phyloP scores from a whole-genome alignment of 2,329 filamentous ascomycete species.

The Ascosphaera aggregata region DNA sequence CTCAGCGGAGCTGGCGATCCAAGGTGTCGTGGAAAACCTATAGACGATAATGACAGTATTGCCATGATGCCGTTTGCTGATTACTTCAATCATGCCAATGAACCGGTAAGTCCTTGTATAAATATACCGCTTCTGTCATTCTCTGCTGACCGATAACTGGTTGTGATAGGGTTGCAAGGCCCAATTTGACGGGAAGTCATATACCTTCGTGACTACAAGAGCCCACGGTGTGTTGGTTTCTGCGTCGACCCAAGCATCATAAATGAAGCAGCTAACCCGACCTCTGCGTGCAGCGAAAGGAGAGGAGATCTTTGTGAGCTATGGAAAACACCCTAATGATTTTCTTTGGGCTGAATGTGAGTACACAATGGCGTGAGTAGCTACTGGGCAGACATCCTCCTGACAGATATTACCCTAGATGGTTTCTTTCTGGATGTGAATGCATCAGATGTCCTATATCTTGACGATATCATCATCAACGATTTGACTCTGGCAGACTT shows the following conservation, averaged over 20 bases:
- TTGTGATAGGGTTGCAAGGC: constrained; percentile 14
- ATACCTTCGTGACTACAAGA: constrained; percentile 14
- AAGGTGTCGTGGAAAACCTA: background rate
- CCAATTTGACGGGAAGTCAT: constrained; percentile 14
- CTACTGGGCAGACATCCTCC: background rate
- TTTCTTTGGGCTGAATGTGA: constrained; percentile 21
- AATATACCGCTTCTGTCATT: background rate
- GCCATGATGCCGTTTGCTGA: constrained; percentile 23
- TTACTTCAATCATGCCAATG: constrained; percentile 24
- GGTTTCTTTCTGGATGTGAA: constrained; percentile 20
- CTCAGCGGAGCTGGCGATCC: constrained; percentile 10
- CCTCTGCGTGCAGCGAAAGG: constrained; percentile 11
- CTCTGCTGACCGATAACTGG: background rate
- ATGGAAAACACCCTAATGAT: constrained; percentile 21
- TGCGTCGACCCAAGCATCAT: background rate
- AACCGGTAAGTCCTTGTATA: constrained; percentile 5
- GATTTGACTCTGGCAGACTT: constrained; percentile 11
- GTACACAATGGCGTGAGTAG: constrained; percentile 2
- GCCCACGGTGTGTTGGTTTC: constrained; percentile 10
- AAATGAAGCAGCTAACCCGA: background rate
- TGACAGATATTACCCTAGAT: constrained; percentile 10
- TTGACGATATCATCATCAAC: constrained; percentile 19
- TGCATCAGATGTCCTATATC: constrained; percentile 16
- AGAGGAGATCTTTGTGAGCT: constrained; percentile 22
- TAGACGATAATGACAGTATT: constrained; percentile 22